Conservation (phyloP, 176 grass and related monocot species). For the Triticum urartu region DNA sequence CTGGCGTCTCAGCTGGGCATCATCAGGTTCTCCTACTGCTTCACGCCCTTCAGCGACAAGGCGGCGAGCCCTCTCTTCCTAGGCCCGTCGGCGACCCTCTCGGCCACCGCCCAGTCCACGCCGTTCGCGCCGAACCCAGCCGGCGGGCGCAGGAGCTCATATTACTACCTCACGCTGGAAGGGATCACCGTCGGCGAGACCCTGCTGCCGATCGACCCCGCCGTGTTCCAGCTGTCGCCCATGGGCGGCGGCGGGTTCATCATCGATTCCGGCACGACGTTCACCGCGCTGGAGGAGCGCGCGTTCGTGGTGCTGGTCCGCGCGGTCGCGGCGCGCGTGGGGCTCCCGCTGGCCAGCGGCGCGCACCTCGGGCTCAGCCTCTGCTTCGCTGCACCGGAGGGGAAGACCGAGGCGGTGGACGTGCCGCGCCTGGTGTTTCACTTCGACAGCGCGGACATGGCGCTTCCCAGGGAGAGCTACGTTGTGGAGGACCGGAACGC, state of each 20-base stretch:
- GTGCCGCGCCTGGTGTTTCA: conserved; percentile 58
- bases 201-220: conserved; percentile 38
- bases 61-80: conserved; percentile 29
- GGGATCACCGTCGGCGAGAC: conserved; percentile 38
- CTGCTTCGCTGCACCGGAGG: conserved; percentile 45
- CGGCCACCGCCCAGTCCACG: conserved; percentile 7
- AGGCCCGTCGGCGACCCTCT: conserved; percentile 9
- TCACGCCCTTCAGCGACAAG: conserved; percentile 37
- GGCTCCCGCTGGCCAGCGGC: conserved; percentile 35
- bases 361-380: conserved; percentile 37
- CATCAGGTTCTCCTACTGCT: conserved; percentile 46
- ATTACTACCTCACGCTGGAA: conserved; percentile 51
- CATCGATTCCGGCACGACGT: conserved; percentile 52
- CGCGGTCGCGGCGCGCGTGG: background rate
- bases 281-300: conserved; percentile 49
- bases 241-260: conserved; percentile 42
- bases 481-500: conserved; percentile 31
- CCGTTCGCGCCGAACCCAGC: conserved; percentile 16
- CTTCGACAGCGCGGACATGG: conserved; percentile 62
- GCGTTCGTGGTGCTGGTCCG: conserved; percentile 29
- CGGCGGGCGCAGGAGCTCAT: conserved; percentile 11
- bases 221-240: conserved; percentile 31
- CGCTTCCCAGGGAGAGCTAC: conserved; percentile 38
- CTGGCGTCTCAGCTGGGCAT: conserved; percentile 33
- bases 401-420: background rate